Base-by-base conservation (phyloP, 2,329 filamentous ascomycete genomes). In the Raffaelea arxii region DNA sequence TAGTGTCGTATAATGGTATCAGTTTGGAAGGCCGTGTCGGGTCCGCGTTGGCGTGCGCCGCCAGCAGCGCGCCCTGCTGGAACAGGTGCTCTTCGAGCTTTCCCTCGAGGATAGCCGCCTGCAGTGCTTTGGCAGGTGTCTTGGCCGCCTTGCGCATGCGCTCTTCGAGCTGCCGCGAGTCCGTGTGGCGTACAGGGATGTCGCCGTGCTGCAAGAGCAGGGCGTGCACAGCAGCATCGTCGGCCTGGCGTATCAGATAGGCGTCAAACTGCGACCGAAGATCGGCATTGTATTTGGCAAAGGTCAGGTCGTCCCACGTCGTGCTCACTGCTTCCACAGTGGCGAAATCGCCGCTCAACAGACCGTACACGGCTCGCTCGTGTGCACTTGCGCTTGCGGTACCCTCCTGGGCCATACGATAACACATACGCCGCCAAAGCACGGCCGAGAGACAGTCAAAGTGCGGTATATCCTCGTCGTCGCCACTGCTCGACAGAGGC, bases 321-420 rank as follows among this genome's bases (percentile, higher is more conserved):
- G 69, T 65, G 18, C 67, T 63, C 44, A 80, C 73, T 12, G 71
- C 67, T 56, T 80, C 78, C 11, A 94, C 86, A 44, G 84, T 86
- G 32, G 77, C 68, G 43, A 89, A 75, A 58, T 96, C 88, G 43
- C 92, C 92, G 37, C 85, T 84, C n/a, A 98, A 72, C 12, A 96
- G 67, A 24, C 88, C 91, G 59, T 95, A 96, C 0, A 95, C 88
- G 18, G 91, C 92, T 46, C 82, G 79, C 65, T 98, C 89, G 57
- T 89, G 91, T 44, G 84, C 78, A 55, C 86, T 82, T 1, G 76
- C 77, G 23, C 79, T 79, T 1, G 76, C 77, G 23, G 79, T 79
- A 2, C 80, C 78, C 43, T 84, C 79, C 21, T 84, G 80, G 44
- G 86, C 82, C 41, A 82, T 60, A 19, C 79, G 75, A 59, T 81